These are phyloP conservation scores for Malus orientalis DNA, from an alignment of 306 rosid genomes.

Conservation along the genomic window DNA sequence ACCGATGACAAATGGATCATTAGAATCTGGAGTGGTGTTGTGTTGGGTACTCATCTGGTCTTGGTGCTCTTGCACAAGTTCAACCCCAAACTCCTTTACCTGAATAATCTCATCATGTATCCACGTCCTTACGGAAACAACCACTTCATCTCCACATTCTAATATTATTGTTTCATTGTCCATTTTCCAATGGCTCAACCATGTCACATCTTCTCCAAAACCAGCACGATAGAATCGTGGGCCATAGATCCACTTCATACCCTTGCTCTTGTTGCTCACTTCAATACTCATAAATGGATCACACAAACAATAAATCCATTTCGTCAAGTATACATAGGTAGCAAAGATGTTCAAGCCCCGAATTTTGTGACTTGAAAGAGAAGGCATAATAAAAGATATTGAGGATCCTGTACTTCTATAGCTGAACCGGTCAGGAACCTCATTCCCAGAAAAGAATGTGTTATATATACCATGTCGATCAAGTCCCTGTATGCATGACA, in stretches of 20 bases:
- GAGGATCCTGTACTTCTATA: background rate
- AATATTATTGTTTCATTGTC: background rate
- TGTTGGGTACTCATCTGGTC: no score
- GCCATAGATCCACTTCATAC: background rate
- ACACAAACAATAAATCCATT: no score
- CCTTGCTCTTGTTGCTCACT: background rate
- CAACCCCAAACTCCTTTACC: no score
- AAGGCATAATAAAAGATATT: background rate
- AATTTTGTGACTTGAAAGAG: background rate
- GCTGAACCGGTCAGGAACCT: background rate
- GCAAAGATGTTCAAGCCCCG: background rate
- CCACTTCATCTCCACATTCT: background rate
- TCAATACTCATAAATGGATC: background rate
- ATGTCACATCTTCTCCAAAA: background rate
- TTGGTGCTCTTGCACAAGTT: no score
- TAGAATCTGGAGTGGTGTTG: no score
- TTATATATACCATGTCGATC: background rate
- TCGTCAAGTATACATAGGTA: no score
- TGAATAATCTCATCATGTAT: rapidly evolving
- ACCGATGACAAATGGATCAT: no score
- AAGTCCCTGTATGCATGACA: background rate
- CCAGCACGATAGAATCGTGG: rapidly evolving
- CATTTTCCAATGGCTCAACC: background rate
- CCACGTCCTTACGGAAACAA: no score
- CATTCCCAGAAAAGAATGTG: background rate